phyloP scores from a whole-genome alignment of 768 basidiomycete genomes.

The Termitomyces sp. region DNA sequence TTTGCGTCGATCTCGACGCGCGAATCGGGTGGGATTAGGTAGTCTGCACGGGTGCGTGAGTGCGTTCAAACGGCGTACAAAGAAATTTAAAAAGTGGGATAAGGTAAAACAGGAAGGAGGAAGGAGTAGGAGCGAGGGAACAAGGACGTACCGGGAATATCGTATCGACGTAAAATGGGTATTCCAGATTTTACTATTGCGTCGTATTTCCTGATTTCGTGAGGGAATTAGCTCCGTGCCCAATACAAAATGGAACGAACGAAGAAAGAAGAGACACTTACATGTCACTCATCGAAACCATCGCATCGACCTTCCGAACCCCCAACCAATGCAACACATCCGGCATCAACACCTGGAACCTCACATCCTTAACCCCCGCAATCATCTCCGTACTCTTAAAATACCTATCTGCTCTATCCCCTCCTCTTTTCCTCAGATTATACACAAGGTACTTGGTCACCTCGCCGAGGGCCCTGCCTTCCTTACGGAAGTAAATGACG shows the following conservation, averaged over 20 bases:
- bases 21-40: conserved; percentile 87
- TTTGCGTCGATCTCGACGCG: conserved; percentile 96
- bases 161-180: conserved; percentile 75
- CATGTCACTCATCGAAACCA: conserved; percentile 93
- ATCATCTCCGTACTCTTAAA: conserved; percentile 93
- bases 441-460: conserved; percentile 97
- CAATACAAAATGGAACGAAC: no score
- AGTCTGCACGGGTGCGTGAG: conserved; percentile 25
- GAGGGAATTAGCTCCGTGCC: neutral
- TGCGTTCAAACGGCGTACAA: no score
- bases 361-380: conserved; percentile 94
- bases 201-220: conserved; percentile 81
- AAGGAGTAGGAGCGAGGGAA: neutral
- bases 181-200: conserved; percentile 91
- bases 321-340: conserved; percentile 96
- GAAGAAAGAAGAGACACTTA: conserved; percentile 25
- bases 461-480: conserved; percentile 90
- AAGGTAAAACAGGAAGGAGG: no score
- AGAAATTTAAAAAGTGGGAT: no score
- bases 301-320: conserved; percentile 81
- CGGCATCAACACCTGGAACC: conserved; percentile 94
- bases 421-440: conserved; percentile 92
- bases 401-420: conserved; percentile 90
- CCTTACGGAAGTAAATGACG: conserved; percentile 93
- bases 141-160: conserved; percentile 58